Conservation (phyloP, 2,329 filamentous ascomycete genomes). For the Verticillium albo-atrum region DNA sequence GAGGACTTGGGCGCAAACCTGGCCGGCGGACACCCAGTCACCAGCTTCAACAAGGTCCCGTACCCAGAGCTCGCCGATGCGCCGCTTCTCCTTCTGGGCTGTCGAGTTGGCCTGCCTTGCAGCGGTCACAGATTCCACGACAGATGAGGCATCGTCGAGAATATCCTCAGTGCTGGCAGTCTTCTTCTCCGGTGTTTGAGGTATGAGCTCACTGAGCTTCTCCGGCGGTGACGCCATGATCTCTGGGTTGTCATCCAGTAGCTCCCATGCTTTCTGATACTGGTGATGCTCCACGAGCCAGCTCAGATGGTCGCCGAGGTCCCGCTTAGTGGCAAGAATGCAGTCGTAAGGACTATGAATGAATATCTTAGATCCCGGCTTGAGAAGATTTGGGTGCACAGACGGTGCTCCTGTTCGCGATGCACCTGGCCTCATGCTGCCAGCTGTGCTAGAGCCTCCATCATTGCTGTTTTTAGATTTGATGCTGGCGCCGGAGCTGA, state of each 20-base stretch:
- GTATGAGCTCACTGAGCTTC: conserved; percentile 30
- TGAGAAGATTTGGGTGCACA: conserved; percentile 50
- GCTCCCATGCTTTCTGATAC: conserved; percentile 82
- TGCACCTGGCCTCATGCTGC: conserved; percentile 21
- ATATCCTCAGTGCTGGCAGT: conserved; percentile 53
- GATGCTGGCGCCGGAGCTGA: conserved; percentile 81
- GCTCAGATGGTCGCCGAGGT: conserved; percentile 75
- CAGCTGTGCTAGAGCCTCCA: conserved; percentile 41
- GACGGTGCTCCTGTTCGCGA: conserved; percentile 1
- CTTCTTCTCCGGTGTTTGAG: conserved; percentile 36
- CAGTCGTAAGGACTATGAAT: conserved; percentile 97
- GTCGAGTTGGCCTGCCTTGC: conserved; percentile 9
- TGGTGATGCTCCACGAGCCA: conserved; percentile 82
- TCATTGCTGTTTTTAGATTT: conserved; percentile 58
- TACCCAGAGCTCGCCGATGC: conserved; percentile 91
- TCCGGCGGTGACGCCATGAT: conserved; percentile 44
- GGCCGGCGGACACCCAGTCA: conserved; percentile 74
- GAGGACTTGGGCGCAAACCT: conserved; percentile 78
- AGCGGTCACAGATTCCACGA: conserved; percentile 50
- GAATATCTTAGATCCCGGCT: conserved; percentile 69
- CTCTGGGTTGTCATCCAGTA: conserved; percentile 85
- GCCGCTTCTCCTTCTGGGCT: conserved; percentile 80
- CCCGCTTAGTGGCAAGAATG: conserved; percentile 83
- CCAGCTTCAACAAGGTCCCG: conserved; percentile 72
- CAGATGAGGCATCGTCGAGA: conserved; percentile 67